Conservation (phyloP, 805 yeast genomes). For the Candida manassasensis region DNA sequence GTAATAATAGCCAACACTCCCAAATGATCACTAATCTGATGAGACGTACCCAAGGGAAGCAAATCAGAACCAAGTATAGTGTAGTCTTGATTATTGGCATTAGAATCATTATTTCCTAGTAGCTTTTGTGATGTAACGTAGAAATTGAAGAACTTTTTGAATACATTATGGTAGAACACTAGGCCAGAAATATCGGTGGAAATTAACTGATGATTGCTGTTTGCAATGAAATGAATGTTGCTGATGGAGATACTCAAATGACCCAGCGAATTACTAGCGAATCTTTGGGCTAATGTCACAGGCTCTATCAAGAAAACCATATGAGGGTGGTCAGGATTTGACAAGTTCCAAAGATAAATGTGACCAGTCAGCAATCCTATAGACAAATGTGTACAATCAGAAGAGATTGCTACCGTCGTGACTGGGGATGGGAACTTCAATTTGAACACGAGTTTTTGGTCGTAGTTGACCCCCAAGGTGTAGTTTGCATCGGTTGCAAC, state of each 20-base stretch:
- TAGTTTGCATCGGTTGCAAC: constrained; percentile 71
- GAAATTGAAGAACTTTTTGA: constrained; percentile 51
- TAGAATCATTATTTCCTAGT: constrained; percentile 42
- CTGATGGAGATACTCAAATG: constrained; percentile 26
- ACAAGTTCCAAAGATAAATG: constrained; percentile 65
- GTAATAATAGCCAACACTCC: constrained; percentile 62
- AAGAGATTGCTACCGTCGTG: constrained; percentile 52
- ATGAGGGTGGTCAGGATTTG: constrained; percentile 45
- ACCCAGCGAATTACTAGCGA: constrained; percentile 22
- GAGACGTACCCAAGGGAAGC: constrained; percentile 57
- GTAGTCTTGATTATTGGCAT: constrained; percentile 11
- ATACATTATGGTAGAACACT: constrained; percentile 60
- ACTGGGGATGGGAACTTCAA: constrained; percentile 37
- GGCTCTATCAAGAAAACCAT: constrained; percentile 40
- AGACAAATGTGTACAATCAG: constrained; percentile 66
- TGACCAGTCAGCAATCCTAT: constrained; percentile 66
- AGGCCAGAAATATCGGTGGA: constrained; percentile 34
- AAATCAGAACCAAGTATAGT: constrained; percentile 32
- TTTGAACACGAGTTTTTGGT: constrained; percentile 50
- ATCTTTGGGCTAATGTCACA: constrained; percentile 20
- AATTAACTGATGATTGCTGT: constrained; percentile 24
- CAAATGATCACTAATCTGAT: constrained; percentile 50
- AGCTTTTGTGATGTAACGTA: constrained; percentile 45
- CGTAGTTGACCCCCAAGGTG: constrained; percentile 62
- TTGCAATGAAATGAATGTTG: constrained; percentile 24